Percentiles rank a stretch among this genome's conserved stretches.
Conservation (phyloP, 768 basidiomycete genomes). For the Leucocoprinus leucothites region DNA sequence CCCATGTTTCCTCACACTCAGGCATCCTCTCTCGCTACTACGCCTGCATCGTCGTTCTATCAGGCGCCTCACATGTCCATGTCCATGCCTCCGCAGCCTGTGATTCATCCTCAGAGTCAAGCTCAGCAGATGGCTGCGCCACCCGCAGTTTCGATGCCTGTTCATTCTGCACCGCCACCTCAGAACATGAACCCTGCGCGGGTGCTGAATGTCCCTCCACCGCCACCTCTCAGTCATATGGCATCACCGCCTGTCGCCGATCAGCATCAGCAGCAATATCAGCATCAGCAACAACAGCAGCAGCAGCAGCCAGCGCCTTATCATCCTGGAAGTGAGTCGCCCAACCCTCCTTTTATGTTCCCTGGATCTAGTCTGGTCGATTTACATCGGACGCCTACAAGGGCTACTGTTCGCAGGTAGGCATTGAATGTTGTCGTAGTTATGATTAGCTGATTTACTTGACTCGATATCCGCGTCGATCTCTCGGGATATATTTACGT, state of each 20-base stretch:
- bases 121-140: background rate
- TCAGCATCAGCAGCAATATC: background rate
- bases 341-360: background rate
- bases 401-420: constrained; percentile 31
- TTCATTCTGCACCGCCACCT: too few relatives aligned
- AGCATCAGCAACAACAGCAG: background rate
- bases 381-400: constrained; percentile 15
- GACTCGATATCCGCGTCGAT: background rate
- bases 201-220: background rate
- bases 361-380: constrained; percentile 1
- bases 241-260: background rate
- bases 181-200: too few relatives aligned
- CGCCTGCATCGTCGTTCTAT: constrained; percentile 6
- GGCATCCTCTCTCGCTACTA: background rate
- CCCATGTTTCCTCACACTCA: constrained; percentile 8
- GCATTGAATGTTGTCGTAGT: constrained; percentile 13
- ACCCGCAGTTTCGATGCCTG: background rate
- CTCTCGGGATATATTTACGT: constrained; percentile 18
- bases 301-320: background rate
- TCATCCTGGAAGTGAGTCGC: constrained; percentile 1
- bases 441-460: background rate
- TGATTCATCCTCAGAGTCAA: background rate
- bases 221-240: background rate
- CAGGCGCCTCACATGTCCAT: background rate
- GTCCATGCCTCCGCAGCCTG: constrained; percentile 2